phyloP scores from a whole-genome alignment of 1,284 basidiomycete species.

The Ustilago shanxiensis region DNA sequence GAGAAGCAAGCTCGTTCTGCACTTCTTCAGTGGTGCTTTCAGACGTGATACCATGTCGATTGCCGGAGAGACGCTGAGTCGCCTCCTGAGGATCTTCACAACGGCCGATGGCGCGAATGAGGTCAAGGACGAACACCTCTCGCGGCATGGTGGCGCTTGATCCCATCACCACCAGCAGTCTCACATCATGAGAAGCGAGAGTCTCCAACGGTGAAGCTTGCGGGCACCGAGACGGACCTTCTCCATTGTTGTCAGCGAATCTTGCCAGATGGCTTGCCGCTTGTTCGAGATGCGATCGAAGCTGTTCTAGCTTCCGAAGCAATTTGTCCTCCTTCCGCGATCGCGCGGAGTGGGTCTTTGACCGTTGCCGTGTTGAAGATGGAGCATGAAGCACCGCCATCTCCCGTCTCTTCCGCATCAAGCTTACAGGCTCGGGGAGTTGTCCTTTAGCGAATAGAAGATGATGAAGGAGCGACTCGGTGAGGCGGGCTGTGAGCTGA shows the following conservation, averaged over 20 bases:
- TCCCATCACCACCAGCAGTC: slow-evolving; percentile 40
- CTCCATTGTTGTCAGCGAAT: slow-evolving; percentile 23
- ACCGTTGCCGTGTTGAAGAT: background rate
- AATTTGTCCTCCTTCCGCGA: slow-evolving; percentile 22
- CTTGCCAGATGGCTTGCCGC: slow-evolving; percentile 18
- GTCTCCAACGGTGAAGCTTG: background rate
- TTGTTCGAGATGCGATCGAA: slow-evolving; percentile 18
- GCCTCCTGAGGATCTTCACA: slow-evolving; percentile 1
- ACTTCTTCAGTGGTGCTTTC: background rate
- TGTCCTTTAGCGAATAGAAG: slow-evolving; percentile 54
- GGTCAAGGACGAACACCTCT: slow-evolving; percentile 36
- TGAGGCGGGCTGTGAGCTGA: slow-evolving; percentile 38
- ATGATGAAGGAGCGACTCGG: slow-evolving; percentile 44
- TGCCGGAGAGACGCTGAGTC: background rate
- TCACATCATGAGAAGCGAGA: slow-evolving; percentile 12
- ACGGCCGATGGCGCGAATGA: slow-evolving; percentile 24
- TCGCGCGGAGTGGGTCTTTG: slow-evolving; percentile 12
- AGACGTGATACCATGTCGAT: background rate
- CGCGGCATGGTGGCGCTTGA: slow-evolving; percentile 38
- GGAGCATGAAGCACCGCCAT: background rate
- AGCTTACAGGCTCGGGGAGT: slow-evolving; percentile 45
- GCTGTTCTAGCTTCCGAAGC: slow-evolving; percentile 31
- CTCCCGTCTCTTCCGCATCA: slow-evolving; percentile 20
- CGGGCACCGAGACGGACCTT: slow-evolving; percentile 25
- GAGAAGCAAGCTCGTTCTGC: background rate